Evolutionary conservation across 73 alveolate genomes (phyloP).

Genomic region (Paraurostyla sp.): DNA sequence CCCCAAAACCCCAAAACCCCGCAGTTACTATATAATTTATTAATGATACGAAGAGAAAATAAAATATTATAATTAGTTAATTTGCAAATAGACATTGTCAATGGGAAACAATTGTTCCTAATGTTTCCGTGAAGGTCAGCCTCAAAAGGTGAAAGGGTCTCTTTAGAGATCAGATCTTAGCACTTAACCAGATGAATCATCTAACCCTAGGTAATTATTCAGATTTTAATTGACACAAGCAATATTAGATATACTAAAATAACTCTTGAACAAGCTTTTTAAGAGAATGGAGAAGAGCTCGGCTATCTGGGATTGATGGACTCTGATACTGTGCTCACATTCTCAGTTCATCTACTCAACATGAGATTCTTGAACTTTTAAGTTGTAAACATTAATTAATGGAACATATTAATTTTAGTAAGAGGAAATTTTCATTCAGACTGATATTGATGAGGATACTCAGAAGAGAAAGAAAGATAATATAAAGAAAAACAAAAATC

Average conservation of each 20-base stretch:
- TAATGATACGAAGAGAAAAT: too few relatives aligned
- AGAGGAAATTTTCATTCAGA: conserved; percentile 4
- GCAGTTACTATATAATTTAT: too few relatives aligned
- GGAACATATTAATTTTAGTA: not conserved
- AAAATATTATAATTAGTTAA: too few relatives aligned
- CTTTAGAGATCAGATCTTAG: too few relatives aligned
- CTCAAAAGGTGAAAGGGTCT: too few relatives aligned
- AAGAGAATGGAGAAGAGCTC: conserved; percentile 24
- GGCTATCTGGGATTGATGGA: not conserved
- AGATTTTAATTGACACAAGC: too few relatives aligned
- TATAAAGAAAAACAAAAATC: not conserved
- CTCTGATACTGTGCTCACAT: not conserved
- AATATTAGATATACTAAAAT: conserved; percentile 29
- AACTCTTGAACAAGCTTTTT: not conserved
- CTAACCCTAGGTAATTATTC: too few relatives aligned
- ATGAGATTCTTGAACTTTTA: not conserved
- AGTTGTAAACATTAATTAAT: not conserved
- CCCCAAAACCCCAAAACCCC: too few relatives aligned
- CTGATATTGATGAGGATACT: conserved; percentile 41
- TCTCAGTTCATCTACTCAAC: not conserved
- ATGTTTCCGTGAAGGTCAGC: too few relatives aligned
- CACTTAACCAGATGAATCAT: too few relatives aligned
- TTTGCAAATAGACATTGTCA: too few relatives aligned
- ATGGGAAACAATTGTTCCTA: too few relatives aligned
- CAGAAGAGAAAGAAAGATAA: not conserved